These are phyloP conservation scores for Inga leiocalycina DNA, from an alignment of 306 rosid species.

Conservation along the genomic window DNA sequence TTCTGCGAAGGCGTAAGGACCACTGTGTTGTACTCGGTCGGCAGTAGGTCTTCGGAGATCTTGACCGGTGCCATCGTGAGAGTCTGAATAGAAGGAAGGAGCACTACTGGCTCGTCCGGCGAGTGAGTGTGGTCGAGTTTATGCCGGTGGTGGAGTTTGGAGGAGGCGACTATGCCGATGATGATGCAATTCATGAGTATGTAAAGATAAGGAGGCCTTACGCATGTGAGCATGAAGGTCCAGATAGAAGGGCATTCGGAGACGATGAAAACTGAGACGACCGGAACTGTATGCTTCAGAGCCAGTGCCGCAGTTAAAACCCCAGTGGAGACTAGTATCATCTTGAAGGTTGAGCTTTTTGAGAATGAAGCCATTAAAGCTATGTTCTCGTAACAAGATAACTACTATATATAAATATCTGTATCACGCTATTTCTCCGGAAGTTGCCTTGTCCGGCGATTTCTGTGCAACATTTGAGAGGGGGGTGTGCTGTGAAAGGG, in stretches of 20 bases:
- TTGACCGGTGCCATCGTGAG: conserved; percentile 17
- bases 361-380: conserved; percentile 30
- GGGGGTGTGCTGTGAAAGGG: not conserved
- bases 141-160: conserved; percentile 51
- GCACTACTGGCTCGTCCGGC: not conserved
- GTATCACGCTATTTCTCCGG: not conserved
- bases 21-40: not conserved
- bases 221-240: conserved; percentile 55
- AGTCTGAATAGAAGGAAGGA: not conserved
- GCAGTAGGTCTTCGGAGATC: not conserved
- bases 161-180: conserved; percentile 77
- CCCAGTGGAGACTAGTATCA: conserved; percentile 58
- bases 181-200: conserved; percentile 77
- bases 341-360: conserved; percentile 37
- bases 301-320: conserved; percentile 63
- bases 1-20: not conserved
- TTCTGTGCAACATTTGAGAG: not conserved
- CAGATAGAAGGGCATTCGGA: conserved; percentile 65
- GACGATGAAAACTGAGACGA: conserved; percentile 51
- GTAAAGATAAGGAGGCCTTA: conserved; percentile 84
- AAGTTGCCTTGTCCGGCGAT: conserved; percentile 23
- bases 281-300: conserved; percentile 66
- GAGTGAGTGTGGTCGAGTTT: conserved; percentile 31
- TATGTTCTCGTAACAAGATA: not conserved
- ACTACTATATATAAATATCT: not conserved